Evolutionary conservation across 345 rosid genomes (phyloP).

Genomic region (Salix brachista): DNA sequence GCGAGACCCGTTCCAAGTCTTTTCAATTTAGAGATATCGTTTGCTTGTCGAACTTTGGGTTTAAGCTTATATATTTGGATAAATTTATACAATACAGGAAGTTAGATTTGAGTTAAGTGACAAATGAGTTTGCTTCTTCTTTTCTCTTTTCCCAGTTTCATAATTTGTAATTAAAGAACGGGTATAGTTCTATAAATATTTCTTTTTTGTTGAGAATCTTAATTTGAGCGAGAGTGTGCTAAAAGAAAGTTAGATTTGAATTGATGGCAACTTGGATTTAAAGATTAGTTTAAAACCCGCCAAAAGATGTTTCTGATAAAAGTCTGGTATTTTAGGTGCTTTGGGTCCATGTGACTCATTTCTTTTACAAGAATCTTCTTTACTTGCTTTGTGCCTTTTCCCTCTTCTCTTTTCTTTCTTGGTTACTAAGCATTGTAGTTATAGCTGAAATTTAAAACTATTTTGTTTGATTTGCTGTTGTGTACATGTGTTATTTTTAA

Average conservation of each 20-base stretch:
- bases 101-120: neutral
- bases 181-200: no score
- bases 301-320: slow-evolving; percentile 27
- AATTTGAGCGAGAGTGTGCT: slow-evolving; percentile 1
- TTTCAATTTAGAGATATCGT: neutral
- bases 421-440: slow-evolving; percentile 33
- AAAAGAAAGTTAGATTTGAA: slow-evolving; percentile 16
- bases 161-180: no score
- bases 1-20: neutral
- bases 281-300: slow-evolving; percentile 22
- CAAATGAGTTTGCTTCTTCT: neutral
- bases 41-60: slow-evolving; percentile 13
- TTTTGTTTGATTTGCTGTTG: slow-evolving; percentile 23
- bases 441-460: slow-evolving; percentile 16
- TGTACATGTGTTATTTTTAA: neutral
- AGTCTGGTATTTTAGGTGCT: slow-evolving; percentile 46
- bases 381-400: slow-evolving; percentile 36
- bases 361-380: slow-evolving; percentile 58
- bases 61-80: slow-evolving; percentile 23
- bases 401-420: slow-evolving; percentile 36
- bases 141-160: no score
- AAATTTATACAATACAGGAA: neutral
- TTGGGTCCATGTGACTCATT: slow-evolving; percentile 57
- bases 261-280: slow-evolving; percentile 16
- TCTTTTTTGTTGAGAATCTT: slow-evolving; percentile 7